These are phyloP conservation scores for Rubia yunnanensis DNA, from an alignment of 257 asterid genomes.

Conservation along the genomic window DNA sequence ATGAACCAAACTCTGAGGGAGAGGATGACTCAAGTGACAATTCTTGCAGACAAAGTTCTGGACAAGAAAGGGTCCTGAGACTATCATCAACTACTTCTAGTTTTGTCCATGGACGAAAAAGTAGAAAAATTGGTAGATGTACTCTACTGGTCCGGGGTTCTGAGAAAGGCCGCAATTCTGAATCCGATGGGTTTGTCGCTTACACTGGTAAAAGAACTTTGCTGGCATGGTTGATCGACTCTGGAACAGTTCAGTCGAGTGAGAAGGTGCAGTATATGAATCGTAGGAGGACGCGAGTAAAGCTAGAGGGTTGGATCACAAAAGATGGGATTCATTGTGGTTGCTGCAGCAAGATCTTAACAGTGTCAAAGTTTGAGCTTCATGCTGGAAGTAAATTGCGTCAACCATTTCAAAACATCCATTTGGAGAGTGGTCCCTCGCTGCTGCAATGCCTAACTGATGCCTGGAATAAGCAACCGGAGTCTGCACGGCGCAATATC, in stretches of 20 bases:
- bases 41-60: conserved; percentile 30
- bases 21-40: conserved; percentile 34
- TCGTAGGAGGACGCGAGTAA: conserved; percentile 55
- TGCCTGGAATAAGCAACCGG: conserved; percentile 87
- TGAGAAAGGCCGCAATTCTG: conserved; percentile 49
- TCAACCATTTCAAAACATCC: conserved; percentile 77
- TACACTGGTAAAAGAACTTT: conserved; percentile 81
- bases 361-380: conserved; percentile 90
- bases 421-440: conserved; percentile 74
- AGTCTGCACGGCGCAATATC: conserved; percentile 45
- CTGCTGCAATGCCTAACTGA: conserved; percentile 82
- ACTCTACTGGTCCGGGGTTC: conserved; percentile 69
- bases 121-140: conserved; percentile 69
- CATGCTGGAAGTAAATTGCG: conserved; percentile 95
- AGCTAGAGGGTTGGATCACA: conserved; percentile 96
- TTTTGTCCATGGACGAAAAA: conserved; percentile 52
- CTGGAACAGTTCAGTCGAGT: conserved; percentile 54
- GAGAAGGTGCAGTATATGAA: conserved; percentile 94
- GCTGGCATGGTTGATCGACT: conserved; percentile 82
- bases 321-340: conserved; percentile 96
- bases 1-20: conserved; percentile 31
- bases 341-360: conserved; percentile 90
- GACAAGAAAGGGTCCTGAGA: conserved; percentile 30
- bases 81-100: conserved; percentile 23
- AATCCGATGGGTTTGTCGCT: conserved; percentile 64